Base-by-base conservation (phyloP, 208 protist species). In the Polymyxa betae region DNA sequence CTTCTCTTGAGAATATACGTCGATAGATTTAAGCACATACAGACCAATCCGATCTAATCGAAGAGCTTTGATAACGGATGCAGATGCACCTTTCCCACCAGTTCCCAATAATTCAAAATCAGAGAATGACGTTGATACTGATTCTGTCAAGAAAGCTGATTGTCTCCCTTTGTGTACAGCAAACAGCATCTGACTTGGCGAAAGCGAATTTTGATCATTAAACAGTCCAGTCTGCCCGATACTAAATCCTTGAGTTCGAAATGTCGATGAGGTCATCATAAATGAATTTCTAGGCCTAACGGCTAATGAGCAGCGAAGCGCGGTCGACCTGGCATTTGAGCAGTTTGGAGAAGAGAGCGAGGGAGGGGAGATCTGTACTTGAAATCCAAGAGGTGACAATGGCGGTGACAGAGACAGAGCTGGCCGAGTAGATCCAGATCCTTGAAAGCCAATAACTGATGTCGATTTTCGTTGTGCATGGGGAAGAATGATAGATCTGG, bases 31-130 rank as follows among this genome's bases (percentile, higher is more conserved):
- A 20, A 82, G 72, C 16, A n/a, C 72, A 43, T 82, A 82, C 5
- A 82, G 10, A 35, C 72, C 72, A n/a, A 82, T 45, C 72, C 35
- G n/a, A 43, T 82, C n/a, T 12, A 82, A n/a, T 43, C 72, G 5
- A 20, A 82, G 35, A 5, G 72, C 72, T n/a, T 82, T 82, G 5
- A 82, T 20, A 38, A 82, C n/a, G 16, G 16, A 35, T n/a, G 72
- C 5, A 20, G 72, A 82, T 43, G 16, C 72, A 5, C 72, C 72
- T 82, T n/a, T 5, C 5, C 72, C 72, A 20, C 35, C n/a, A 43
- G 5, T 43, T 20, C 72, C 72, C 35, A 82, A 45, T 43, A 82
- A 5, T 35, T 82, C 72, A 43, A 82, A 82, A 82, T 82, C 72
- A n/a, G 16, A 82, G 35, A 82, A 82, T 35, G 35, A 45, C 16